Evolutionary conservation across 1,139 yeast species (phyloP), one percentile per base, ranked within the genome.

Genomic region (Blastobotrys buckinghamii): DNA sequence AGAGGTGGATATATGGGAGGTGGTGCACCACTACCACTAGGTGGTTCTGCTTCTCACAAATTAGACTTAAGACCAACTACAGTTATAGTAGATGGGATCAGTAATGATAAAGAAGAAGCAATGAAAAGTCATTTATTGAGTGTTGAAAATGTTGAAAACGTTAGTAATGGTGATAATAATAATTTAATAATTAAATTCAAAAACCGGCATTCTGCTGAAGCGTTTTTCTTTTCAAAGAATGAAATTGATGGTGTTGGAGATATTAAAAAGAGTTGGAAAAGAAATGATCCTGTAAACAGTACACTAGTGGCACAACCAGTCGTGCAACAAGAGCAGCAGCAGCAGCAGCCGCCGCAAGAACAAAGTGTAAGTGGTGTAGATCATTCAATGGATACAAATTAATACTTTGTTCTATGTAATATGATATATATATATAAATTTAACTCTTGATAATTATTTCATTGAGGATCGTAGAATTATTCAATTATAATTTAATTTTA

Each of bases 121-220:
- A 54, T 68, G 29, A 55, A 64, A 17, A 52, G 59, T 27, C 58
- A 59, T 39, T 52, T 66, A 13, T 45, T 59, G 15, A 49, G 58
- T 29, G 55, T 56, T 1, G 59, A 56, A 24, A 59, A 56, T 38
- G 56, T 54, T 40, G 62, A 58, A 13, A 53, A 55, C 17, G 53
- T 55, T 9, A 34, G 42, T 7, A 50, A 53, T 17, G 42, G 58
- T 39, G 36, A 48, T 48, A 34, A 32, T 19, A 52, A 54, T 20
- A 55, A 60, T 3, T 61, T 68, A 15, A 53, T 64, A 9, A 59
- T 73, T 17, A 64, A 65, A 38, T 72, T 74, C 59, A 65, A 62
- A 44, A 72, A 71, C 51, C 60, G 78, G 40, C 57, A 58, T 32
- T 51, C 65, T 13, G 78, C 78, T 1, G 78, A 74, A 52, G 59